Conservation (phyloP, 2,329 filamentous ascomycete genomes). For the Drechslera avenae region DNA sequence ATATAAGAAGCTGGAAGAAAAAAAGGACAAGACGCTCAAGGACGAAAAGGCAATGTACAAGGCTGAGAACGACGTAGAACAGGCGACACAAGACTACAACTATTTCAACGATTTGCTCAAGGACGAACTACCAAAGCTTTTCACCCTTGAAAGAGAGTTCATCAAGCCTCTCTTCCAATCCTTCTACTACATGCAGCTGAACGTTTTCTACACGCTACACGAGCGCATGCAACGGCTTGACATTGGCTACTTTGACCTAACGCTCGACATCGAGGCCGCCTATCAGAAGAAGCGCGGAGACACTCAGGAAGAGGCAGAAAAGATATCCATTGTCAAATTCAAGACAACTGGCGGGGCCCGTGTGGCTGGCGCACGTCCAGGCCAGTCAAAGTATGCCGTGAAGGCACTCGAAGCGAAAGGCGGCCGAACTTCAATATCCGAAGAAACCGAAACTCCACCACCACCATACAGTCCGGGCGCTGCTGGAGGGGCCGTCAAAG, state of each 20-base stretch:
- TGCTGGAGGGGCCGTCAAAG: slow-evolving; percentile 22
- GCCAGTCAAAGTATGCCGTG: slow-evolving; percentile 46
- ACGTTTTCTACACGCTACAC: slow-evolving; percentile 98
- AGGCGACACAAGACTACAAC: slow-evolving; percentile 93
- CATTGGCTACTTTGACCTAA: slow-evolving; percentile 96
- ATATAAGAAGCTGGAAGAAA: slow-evolving; percentile 94
- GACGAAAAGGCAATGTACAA: slow-evolving; percentile 98
- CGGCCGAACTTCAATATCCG: slow-evolving; percentile 38
- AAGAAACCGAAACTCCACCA: slow-evolving; percentile 45
- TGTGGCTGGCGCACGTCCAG: slow-evolving; percentile 40
- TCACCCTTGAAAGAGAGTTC: slow-evolving; percentile 87
- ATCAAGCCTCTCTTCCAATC: slow-evolving; percentile 97
- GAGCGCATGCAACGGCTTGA: slow-evolving; percentile 97
- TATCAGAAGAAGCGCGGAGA: slow-evolving; percentile 89
- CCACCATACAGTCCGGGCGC: slow-evolving; percentile 48
- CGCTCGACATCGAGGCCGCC: slow-evolving; percentile 86
- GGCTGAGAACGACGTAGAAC: slow-evolving; percentile 87
- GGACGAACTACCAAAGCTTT: slow-evolving; percentile 91
- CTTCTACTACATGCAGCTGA: slow-evolving; percentile 99
- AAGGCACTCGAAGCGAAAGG: slow-evolving; percentile 48
- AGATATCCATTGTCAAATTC: slow-evolving; percentile 84
- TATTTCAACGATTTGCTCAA: slow-evolving; percentile 98
- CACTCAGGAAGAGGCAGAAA: slow-evolving; percentile 83
- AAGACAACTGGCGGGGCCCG: slow-evolving; percentile 75
- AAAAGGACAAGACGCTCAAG: slow-evolving; percentile 94